These are phyloP conservation scores for Boletus subcaerulescens DNA, from an alignment of 768 basidiomycete species.

Conservation along the genomic window DNA sequence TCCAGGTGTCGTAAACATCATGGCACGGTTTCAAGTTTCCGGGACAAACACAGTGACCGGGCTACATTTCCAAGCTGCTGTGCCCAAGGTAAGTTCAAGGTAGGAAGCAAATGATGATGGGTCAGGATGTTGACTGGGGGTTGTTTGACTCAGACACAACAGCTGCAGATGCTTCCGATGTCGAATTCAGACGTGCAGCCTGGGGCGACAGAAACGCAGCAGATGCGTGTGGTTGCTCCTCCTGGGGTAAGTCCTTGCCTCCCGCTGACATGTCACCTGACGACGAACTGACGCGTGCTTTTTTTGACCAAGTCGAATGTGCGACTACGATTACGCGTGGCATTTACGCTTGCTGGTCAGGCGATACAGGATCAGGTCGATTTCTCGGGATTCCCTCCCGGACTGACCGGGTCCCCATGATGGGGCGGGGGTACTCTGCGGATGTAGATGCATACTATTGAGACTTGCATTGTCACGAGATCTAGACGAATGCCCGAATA, in stretches of 20 bases:
- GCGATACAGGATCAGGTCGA: conserved; percentile 89
- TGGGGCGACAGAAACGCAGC: conserved; percentile 86
- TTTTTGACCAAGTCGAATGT: conserved; percentile 60
- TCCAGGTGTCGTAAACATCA: conserved; percentile 88
- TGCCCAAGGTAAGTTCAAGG: conserved; percentile 70
- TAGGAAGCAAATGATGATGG: neutral
- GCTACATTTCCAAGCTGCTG: conserved; percentile 94
- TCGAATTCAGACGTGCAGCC: conserved; percentile 77
- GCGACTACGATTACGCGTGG: conserved; percentile 81
- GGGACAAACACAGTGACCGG: conserved; percentile 52
- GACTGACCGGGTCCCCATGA: conserved; percentile 51
- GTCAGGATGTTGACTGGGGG: neutral
- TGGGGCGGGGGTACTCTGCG: neutral
- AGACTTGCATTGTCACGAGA: conserved; percentile 15
- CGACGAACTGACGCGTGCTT: conserved; percentile 4
- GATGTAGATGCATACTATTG: conserved; percentile 16
- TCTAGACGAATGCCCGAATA: conserved; percentile 20
- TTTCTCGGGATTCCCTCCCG: conserved; percentile 85
- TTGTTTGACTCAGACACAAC: conserved; percentile 67
- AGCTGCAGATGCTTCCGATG: conserved; percentile 98
- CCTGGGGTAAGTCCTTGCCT: conserved; percentile 60
- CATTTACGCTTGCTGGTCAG: conserved; percentile 67
- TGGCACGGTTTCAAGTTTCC: conserved; percentile 80
- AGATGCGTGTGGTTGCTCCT: conserved; percentile 89
- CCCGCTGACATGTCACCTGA: neutral